Base-by-base conservation (phyloP, 805 yeast species). In the Candida nitratophila region DNA sequence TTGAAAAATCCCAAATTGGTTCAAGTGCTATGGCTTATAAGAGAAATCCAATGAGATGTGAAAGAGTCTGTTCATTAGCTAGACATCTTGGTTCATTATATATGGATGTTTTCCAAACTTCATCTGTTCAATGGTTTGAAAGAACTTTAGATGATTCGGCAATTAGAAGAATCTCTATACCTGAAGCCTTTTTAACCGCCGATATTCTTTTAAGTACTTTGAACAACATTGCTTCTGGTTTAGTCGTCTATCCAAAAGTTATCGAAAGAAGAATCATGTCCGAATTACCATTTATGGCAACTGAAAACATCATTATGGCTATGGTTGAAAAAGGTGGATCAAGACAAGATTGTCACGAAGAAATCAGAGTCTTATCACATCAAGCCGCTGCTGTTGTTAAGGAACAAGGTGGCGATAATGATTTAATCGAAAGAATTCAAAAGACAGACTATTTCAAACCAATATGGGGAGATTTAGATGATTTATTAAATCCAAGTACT, bases 1-100 rank as follows among this genome's bases (percentile, higher is more conserved):
- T 93, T 63, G 99, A 93, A 74, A 87, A 86, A 71, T 81, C 90
- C n/a, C 99, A 93, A 75, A 93, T 93, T 61, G 99, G 99, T 36
- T 89, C 97, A 12, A 78, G 88, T 44, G 99, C 99, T 37, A 93
- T 93, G 99, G 99, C 99, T 27, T 93, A 93, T 76, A 93, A 93
- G 79, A 84, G 99, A 73, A 93, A 93, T 72, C 99, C 99, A 68
- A 93, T 93, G 99, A 85, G 99, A 74, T 84, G 91, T 63, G 99
- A 93, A 74, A 82, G 99, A 68, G 97, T 93, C 47, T 93, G 99
- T 72, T 93, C 99, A n/a, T 77, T 93, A 53, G 81, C 98, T 19
- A 86, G 99, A 73, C 98, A 91, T 66, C 68, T 93, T 68, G 96
- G 96, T 51, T 84, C 96, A 16, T 72, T 89, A 55, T 86, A 84